A percentile compares a stretch with the other conserved stretches of the same genome.
phyloP scores from a whole-genome alignment of 805 yeast species.

The Yamadazyma ubonensis region DNA sequence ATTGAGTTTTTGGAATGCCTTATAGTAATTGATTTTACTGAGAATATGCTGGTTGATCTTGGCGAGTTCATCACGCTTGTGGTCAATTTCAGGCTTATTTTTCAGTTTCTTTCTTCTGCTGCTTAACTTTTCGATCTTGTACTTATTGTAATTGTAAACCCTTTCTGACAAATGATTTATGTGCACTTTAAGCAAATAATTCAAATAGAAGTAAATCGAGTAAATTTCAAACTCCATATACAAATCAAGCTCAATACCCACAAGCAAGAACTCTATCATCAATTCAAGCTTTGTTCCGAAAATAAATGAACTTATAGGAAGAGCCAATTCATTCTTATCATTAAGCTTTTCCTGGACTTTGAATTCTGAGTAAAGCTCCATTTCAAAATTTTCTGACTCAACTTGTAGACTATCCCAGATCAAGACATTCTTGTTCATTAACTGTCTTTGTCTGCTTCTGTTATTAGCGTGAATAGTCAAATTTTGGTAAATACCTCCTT shows the following conservation, averaged over 20 bases:
- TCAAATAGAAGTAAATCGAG: constrained; percentile 66
- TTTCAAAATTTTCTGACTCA: constrained; percentile 63
- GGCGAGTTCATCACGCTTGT: constrained; percentile 9
- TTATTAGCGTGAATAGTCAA: constrained; percentile 47
- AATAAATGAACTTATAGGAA: constrained; percentile 72
- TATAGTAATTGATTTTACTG: constrained; percentile 7
- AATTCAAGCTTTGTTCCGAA: constrained; percentile 61
- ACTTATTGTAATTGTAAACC: constrained; percentile 17
- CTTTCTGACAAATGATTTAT: constrained; percentile 47
- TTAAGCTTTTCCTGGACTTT: constrained; percentile 37
- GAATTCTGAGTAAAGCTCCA: constrained; percentile 33
- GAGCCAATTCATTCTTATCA: constrained; percentile 40
- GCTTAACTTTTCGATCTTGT: constrained; percentile 12
- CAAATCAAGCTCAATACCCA: constrained; percentile 74
- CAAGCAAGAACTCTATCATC: constrained; percentile 71
- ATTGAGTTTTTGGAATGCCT: constrained; percentile 7
- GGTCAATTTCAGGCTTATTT: constrained; percentile 13
- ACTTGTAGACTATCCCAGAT: constrained; percentile 84
- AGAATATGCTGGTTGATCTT: constrained; percentile 6
- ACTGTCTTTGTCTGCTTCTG: constrained; percentile 80
- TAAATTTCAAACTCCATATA: constrained; percentile 70
- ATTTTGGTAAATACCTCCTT: constrained; percentile 39
- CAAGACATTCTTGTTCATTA: constrained; percentile 51
- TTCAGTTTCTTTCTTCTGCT: constrained; percentile 14
- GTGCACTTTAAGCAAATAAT: constrained; percentile 43